Percentiles rank a stretch among this genome's conserved stretches.
Evolutionary conservation across 768 basidiomycete species (phyloP).

Genomic region (Rhodotorula paludigena): DNA sequence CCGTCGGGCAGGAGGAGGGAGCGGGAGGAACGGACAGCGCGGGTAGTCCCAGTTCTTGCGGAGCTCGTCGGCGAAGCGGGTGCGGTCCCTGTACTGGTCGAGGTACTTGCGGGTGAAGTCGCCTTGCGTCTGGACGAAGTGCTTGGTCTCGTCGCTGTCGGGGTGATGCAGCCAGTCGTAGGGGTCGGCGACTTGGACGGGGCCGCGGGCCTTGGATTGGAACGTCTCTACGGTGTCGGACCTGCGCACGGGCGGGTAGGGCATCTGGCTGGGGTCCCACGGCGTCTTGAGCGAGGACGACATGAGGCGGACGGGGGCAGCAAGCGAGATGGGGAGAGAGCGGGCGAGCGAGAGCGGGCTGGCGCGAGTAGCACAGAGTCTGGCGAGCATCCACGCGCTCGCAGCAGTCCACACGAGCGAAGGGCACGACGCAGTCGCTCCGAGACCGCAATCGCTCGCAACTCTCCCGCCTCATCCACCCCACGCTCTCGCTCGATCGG

Average conservation of each 20-base stretch:
- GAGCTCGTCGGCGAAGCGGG: constrained; percentile 60
- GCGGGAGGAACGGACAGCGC: constrained; percentile 46
- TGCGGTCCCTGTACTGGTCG: constrained; percentile 60
- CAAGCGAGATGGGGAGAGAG: background rate
- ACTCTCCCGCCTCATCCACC: too few species aligned
- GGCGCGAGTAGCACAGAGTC: background rate
- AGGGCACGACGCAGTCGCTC: too few species aligned
- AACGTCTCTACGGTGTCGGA: constrained; percentile 57
- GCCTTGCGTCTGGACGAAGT: constrained; percentile 45
- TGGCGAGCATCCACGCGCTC: background rate
- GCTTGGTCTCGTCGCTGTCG: constrained; percentile 56
- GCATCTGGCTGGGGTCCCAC: constrained; percentile 7
- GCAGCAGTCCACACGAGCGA: too few species aligned
- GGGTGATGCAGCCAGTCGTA: constrained; percentile 62
- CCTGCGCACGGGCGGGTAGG: constrained; percentile 63
- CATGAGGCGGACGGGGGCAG: background rate
- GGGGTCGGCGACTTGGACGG: constrained; percentile 64
- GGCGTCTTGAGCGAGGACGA: background rate
- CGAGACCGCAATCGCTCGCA: too few species aligned
- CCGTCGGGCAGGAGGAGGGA: background rate
- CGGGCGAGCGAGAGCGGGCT: background rate
- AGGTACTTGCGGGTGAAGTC: constrained; percentile 51
- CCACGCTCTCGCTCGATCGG: too few species aligned
- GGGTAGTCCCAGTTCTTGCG: constrained; percentile 56
- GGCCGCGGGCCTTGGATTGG: constrained; percentile 60